Evolutionary conservation across 805 yeast genomes (phyloP).

Genomic region (Hanseniaspora vineae): DNA sequence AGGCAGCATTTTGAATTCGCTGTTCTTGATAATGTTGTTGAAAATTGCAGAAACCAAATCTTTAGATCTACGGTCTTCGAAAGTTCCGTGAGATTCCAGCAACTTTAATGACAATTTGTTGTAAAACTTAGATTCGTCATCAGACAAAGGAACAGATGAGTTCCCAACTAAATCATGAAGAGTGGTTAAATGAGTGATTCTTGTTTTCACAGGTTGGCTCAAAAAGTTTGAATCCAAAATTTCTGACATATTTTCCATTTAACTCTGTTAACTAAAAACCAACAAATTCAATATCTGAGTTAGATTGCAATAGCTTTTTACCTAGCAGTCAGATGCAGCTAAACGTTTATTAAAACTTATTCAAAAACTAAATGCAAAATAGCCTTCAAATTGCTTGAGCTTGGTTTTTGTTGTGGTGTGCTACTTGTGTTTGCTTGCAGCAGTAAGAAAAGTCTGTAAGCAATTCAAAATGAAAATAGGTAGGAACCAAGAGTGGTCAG

Average conservation of each 20-base stretch:
- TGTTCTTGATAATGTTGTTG: slow-evolving; percentile 20
- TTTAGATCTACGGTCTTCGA: slow-evolving; percentile 39
- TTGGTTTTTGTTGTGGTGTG: no score
- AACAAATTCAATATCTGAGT: neutral
- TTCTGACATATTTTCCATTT: neutral
- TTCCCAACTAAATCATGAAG: slow-evolving; percentile 3
- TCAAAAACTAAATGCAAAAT: no score
- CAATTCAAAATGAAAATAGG: no score
- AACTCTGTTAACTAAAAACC: neutral
- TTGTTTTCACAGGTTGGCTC: neutral
- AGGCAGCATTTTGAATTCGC: slow-evolving; percentile 23
- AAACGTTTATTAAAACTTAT: no score
- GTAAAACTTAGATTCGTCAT: slow-evolving; percentile 15
- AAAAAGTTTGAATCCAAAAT: neutral
- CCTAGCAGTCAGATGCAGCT: no score
- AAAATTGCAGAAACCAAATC: slow-evolving; percentile 29
- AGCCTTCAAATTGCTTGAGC: no score
- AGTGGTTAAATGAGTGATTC: slow-evolving; percentile 1
- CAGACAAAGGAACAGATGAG: slow-evolving; percentile 1
- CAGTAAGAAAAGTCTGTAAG: no score
- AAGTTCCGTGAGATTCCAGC: slow-evolving; percentile 36
- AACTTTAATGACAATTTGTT: slow-evolving; percentile 24
- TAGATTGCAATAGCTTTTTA: neutral
- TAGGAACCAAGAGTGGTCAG: no score
- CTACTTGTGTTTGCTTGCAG: no score